Conservation (phyloP, 345 rosid species). For the Moricandia moricandioides region DNA sequence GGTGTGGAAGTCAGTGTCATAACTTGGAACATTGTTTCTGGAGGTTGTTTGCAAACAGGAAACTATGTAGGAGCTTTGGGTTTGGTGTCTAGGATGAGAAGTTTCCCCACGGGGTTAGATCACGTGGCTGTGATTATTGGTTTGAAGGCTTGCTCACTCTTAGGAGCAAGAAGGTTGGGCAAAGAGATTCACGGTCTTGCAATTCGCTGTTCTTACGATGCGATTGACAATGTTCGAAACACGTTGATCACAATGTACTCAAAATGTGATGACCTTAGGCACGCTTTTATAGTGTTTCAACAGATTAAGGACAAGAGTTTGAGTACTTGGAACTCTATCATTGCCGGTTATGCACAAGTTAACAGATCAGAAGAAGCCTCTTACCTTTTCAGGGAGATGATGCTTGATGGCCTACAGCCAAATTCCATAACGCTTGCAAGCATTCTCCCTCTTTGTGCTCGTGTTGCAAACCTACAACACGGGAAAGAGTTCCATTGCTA, state of each 20-base stretch:
- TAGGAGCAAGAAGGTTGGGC: slow-evolving; percentile 52
- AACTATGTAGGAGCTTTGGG: slow-evolving; percentile 51
- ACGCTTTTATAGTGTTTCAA: slow-evolving; percentile 47
- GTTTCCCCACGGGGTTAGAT: not conserved
- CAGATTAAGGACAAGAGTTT: slow-evolving; percentile 43
- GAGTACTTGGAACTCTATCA: slow-evolving; percentile 74
- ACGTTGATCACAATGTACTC: slow-evolving; percentile 77
- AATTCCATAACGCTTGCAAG: slow-evolving; percentile 71
- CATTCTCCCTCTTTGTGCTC: slow-evolving; percentile 76
- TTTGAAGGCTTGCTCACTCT: slow-evolving; percentile 45
- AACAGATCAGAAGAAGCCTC: slow-evolving; percentile 66
- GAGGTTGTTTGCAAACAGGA: slow-evolving; percentile 51
- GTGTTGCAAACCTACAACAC: slow-evolving; percentile 71
- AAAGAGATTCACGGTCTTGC: slow-evolving; percentile 65
- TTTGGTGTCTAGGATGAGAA: slow-evolving; percentile 50
- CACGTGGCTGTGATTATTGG: not conserved
- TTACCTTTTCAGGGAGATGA: slow-evolving; percentile 57
- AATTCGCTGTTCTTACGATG: slow-evolving; percentile 40
- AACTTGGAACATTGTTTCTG: slow-evolving; percentile 69
- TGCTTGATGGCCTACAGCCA: slow-evolving; percentile 56
- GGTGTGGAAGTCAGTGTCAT: slow-evolving; percentile 48
- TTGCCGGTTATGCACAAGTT: slow-evolving; percentile 57
- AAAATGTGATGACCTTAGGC: slow-evolving; percentile 53
- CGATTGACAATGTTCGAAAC: slow-evolving; percentile 51
- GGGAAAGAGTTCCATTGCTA: slow-evolving; percentile 89